These are phyloP conservation scores for Hymenoscyphus scutula DNA, from an alignment of 2,329 filamentous ascomycete genomes.

Conservation along the genomic window DNA sequence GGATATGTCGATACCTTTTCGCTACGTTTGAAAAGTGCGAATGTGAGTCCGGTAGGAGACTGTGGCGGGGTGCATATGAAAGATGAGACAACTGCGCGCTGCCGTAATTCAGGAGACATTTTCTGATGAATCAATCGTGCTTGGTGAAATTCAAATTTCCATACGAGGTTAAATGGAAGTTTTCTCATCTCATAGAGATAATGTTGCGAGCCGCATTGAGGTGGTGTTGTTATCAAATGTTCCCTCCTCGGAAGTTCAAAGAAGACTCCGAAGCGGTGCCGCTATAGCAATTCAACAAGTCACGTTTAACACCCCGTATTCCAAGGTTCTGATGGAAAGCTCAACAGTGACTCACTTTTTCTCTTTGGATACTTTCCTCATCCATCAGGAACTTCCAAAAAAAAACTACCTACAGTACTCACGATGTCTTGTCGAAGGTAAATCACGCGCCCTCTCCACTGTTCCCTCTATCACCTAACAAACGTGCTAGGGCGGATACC, in stretches of 20 bases:
- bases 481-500: neutral
- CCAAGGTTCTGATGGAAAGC: too few species aligned
- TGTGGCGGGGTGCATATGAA: slow-evolving; percentile 41
- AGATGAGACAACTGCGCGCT: slow-evolving; percentile 42
- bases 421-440: neutral
- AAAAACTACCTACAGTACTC: neutral
- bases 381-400: neutral
- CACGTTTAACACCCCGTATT: neutral
- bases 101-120: slow-evolving; percentile 21
- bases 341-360: neutral
- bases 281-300: neutral
- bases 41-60: slow-evolving; percentile 38
- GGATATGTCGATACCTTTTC: slow-evolving; percentile 57
- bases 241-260: too few species aligned
- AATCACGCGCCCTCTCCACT: neutral
- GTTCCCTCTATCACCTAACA: neutral
- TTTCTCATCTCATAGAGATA: neutral
- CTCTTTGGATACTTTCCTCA: neutral
- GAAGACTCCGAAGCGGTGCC: too few species aligned
- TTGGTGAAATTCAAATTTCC: neutral
- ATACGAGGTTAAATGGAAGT: slow-evolving; percentile 2
- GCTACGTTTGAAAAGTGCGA: slow-evolving; percentile 63
- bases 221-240: neutral
- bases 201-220: neutral
- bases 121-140: neutral